A percentile compares a stretch with the other conserved stretches of the same genome.
Evolutionary conservation across 805 yeast species (phyloP).

Genomic region (Lachancea meyersii): DNA sequence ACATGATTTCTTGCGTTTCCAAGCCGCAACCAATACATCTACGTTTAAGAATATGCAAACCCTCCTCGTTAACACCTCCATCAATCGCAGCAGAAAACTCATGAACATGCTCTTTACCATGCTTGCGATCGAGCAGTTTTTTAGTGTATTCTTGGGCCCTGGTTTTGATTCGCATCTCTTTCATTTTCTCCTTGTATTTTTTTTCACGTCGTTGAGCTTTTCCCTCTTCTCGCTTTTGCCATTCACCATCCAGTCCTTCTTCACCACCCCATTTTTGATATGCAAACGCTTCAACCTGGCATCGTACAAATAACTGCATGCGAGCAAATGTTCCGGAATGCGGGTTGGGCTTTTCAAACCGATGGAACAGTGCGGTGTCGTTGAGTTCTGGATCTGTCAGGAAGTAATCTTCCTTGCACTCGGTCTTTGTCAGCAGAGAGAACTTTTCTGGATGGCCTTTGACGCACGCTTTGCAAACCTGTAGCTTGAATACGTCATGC

Average conservation of each 20-base stretch:
- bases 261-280: slow-evolving; percentile 92
- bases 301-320: slow-evolving; percentile 87
- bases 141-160: slow-evolving; percentile 87
- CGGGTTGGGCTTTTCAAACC: slow-evolving; percentile 89
- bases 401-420: slow-evolving; percentile 86
- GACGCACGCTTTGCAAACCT: slow-evolving; percentile 78
- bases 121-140: slow-evolving; percentile 52
- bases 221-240: slow-evolving; percentile 73
- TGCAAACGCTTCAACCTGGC: slow-evolving; percentile 90
- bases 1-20: slow-evolving; percentile 68
- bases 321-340: slow-evolving; percentile 81
- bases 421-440: slow-evolving; percentile 87
- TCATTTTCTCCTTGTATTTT: slow-evolving; percentile 68
- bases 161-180: slow-evolving; percentile 84
- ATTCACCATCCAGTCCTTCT: slow-evolving; percentile 86
- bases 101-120: slow-evolving; percentile 63
- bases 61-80: slow-evolving; percentile 40
- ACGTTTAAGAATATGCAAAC: slow-evolving; percentile 41
- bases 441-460: slow-evolving; percentile 78
- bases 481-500: slow-evolving; percentile 57
- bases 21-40: slow-evolving; percentile 79
- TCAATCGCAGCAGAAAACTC: slow-evolving; percentile 59
- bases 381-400: slow-evolving; percentile 88
- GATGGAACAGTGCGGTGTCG: slow-evolving; percentile 60
- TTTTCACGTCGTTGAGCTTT: slow-evolving; percentile 70